Evolutionary conservation across 2,329 filamentous ascomycete genomes (phyloP).

Genomic region (Colletotrichum trifolii): DNA sequence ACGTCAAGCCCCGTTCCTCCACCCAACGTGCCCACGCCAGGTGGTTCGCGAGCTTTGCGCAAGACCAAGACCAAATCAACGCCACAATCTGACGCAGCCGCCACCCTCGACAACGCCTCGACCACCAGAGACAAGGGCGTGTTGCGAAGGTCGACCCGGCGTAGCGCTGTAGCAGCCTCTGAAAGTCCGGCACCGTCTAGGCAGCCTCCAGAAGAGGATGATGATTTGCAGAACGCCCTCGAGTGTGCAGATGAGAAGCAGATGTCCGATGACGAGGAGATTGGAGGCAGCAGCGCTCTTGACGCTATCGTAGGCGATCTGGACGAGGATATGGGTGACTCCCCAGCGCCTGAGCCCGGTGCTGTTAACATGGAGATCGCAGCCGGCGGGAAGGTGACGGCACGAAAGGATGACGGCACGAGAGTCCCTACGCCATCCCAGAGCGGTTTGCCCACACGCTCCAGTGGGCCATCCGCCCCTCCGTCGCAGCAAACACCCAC

Average conservation of each 20-base stretch:
- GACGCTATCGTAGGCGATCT: slow-evolving; percentile 92
- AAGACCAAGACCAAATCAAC: slow-evolving; percentile 61
- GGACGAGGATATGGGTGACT: slow-evolving; percentile 84
- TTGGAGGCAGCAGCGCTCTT: slow-evolving; percentile 74
- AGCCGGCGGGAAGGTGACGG: slow-evolving; percentile 86
- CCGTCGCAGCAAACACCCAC: slow-evolving; percentile 58
- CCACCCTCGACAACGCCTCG: slow-evolving; percentile 57
- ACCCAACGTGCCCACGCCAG: slow-evolving; percentile 50
- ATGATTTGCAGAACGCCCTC: slow-evolving; percentile 75
- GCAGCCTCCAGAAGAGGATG: slow-evolving; percentile 67
- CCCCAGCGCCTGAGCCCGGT: slow-evolving; percentile 78
- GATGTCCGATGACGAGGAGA: slow-evolving; percentile 76
- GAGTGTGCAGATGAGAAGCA: slow-evolving; percentile 96
- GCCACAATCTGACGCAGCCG: slow-evolving; percentile 52
- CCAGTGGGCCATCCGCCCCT: slow-evolving; percentile 52
- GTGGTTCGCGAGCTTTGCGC: slow-evolving; percentile 56
- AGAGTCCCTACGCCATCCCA: slow-evolving; percentile 85
- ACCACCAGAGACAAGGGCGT: slow-evolving; percentile 67
- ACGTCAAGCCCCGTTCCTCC: slow-evolving; percentile 49
- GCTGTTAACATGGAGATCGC: slow-evolving; percentile 94
- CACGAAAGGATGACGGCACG: slow-evolving; percentile 91
- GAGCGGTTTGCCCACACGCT: slow-evolving; percentile 52
- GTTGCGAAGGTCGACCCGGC: slow-evolving; percentile 72
- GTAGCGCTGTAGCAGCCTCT: slow-evolving; percentile 60
- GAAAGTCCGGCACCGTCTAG: slow-evolving; percentile 63